phyloP scores from a whole-genome alignment of 2,329 filamentous ascomycete species.

The Arthroderma uncinatum region DNA sequence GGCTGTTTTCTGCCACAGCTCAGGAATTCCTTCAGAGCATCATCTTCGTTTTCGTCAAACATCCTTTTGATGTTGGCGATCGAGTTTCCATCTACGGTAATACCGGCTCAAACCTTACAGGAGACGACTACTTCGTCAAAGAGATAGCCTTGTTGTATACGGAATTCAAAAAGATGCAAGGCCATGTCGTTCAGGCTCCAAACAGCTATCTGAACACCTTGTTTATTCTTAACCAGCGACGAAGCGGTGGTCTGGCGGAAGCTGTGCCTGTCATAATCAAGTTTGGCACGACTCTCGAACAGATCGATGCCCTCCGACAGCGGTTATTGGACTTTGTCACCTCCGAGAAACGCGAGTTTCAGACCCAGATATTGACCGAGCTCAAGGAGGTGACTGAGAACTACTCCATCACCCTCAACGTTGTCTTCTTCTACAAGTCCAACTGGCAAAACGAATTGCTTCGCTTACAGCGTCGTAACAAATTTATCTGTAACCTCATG shows the following conservation, averaged over 20 bases:
- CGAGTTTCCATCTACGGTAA: slow-evolving; percentile 86
- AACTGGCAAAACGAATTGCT: slow-evolving; percentile 93
- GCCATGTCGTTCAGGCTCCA: slow-evolving; percentile 87
- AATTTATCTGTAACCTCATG: slow-evolving; percentile 88
- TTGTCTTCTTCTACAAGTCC: slow-evolving; percentile 95
- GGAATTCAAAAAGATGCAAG: slow-evolving; percentile 98
- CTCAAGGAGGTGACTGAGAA: slow-evolving; percentile 69
- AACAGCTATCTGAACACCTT: slow-evolving; percentile 88
- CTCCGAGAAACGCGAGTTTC: slow-evolving; percentile 79
- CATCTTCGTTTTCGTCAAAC: slow-evolving; percentile 86
- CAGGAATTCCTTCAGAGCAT: slow-evolving; percentile 87
- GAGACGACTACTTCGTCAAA: slow-evolving; percentile 93
- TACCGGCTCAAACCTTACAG: slow-evolving; percentile 62
- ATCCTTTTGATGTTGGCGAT: slow-evolving; percentile 93
- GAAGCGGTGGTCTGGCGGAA: slow-evolving; percentile 79
- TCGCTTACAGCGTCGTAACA: slow-evolving; percentile 81
- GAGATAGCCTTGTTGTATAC: slow-evolving; percentile 89
- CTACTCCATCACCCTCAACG: slow-evolving; percentile 75
- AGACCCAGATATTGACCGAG: slow-evolving; percentile 75
- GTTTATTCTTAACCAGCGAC: slow-evolving; percentile 89
- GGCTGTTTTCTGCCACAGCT: slow-evolving; percentile 84
- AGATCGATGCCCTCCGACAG: slow-evolving; percentile 71
- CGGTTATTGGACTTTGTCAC: slow-evolving; percentile 74
- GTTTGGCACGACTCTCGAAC: slow-evolving; percentile 71
- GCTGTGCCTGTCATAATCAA: slow-evolving; percentile 73